A percentile compares a stretch with the other conserved stretches of the same genome.
Evolutionary conservation across 495 filamentous ascomycete species (phyloP).

Genomic region (Neurospora sp.): DNA sequence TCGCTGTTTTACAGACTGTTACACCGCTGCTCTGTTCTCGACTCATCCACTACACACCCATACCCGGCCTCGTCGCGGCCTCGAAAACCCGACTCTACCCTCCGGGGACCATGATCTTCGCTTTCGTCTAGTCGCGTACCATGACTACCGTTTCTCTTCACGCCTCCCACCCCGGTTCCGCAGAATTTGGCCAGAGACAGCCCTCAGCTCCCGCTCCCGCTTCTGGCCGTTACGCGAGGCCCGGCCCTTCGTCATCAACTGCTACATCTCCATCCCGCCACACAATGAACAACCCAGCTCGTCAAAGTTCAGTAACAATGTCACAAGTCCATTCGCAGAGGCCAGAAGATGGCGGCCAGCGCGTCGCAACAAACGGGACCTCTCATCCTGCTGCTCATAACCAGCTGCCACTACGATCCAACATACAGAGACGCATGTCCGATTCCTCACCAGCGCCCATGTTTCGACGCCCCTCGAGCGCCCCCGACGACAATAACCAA

Average conservation of each 20-base stretch:
- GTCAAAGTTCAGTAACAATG: conserved; percentile 12
- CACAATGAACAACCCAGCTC: conserved; percentile 1
- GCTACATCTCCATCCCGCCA: conserved; percentile 10
- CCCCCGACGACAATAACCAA: conserved; percentile 17
- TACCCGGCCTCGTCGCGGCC: not conserved
- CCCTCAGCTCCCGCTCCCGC: conserved; percentile 1
- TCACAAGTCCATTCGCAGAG: conserved; percentile 17
- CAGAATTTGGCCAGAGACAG: conserved; percentile 10
- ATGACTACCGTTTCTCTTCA: conserved; percentile 24
- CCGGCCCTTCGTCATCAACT: conserved; percentile 5
- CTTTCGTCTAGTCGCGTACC: conserved; percentile 7
- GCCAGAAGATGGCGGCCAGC: conserved; percentile 6
- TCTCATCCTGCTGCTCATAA: not conserved
- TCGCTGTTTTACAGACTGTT: not conserved
- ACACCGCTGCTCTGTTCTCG: not conserved
- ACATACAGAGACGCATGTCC: conserved; percentile 4
- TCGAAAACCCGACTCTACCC: not conserved
- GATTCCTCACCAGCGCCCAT: conserved; percentile 3
- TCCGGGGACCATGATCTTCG: conserved; percentile 10
- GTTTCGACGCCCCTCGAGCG: conserved; percentile 22
- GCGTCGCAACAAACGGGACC: not conserved
- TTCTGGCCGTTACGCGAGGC: conserved; percentile 2
- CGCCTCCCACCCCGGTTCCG: conserved; percentile 3
- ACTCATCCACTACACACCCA: not conserved
- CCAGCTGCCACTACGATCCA: not conserved